Evolutionary conservation across 176 grass and related monocot genomes (phyloP).

Genomic region (sorghum (Sorghum bicolor)): Sorghum_bicolor_NCBIv3 NC_012870.2:14282501-14283000

Average conservation of each 20-base stretch:
- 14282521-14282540: slow-evolving; percentile 48
- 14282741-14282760: background rate
- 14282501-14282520: background rate
- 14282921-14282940: slow-evolving; percentile 22
- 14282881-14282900: background rate
- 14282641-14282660: slow-evolving; percentile 66
- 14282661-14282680: slow-evolving; percentile 74
- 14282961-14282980: background rate
- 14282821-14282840: slow-evolving; percentile 72
- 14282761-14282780: background rate
- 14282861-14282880: background rate
- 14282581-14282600: slow-evolving; percentile 30
- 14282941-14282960: background rate
- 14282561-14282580: slow-evolving; percentile 55
- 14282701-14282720: slow-evolving; percentile 76
- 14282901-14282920: background rate
- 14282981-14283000: background rate
- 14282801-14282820: slow-evolving; percentile 19
- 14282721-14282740: slow-evolving; percentile 62
- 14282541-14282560: slow-evolving; percentile 51
- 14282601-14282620: slow-evolving; percentile 32
- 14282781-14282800: background rate
- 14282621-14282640: slow-evolving; percentile 47
- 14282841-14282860: slow-evolving; percentile 57
- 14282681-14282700: slow-evolving; percentile 70